phyloP scores from a whole-genome alignment of 768 basidiomycete genomes.

The Phaffia australis region DNA sequence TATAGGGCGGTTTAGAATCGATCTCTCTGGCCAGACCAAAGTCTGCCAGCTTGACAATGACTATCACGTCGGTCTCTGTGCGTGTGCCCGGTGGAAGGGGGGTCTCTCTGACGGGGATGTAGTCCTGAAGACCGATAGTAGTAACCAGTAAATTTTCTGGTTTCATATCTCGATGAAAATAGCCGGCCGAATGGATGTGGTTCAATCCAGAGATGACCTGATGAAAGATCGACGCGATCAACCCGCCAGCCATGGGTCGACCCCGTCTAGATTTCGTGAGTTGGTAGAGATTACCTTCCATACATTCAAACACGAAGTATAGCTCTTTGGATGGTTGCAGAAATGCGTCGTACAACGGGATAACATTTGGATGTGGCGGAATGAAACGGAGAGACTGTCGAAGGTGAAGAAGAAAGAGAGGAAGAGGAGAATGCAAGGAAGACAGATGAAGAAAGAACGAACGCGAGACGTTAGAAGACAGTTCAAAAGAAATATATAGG shows the following conservation, averaged over 20 bases:
- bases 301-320: slow-evolving; percentile 98
- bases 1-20: slow-evolving; percentile 78
- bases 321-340: slow-evolving; percentile 95
- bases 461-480: background rate
- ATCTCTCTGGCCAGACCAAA: slow-evolving; percentile 94
- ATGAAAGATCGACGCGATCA: slow-evolving; percentile 85
- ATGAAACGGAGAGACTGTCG: slow-evolving; percentile 82
- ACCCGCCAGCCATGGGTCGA: slow-evolving; percentile 87
- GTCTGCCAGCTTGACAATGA: slow-evolving; percentile 95
- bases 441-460: slow-evolving; percentile 10
- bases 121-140: slow-evolving; percentile 88
- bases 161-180: slow-evolving; percentile 99
- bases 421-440: slow-evolving; percentile 15
- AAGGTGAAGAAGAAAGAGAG: slow-evolving; percentile 19
- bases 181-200: slow-evolving; percentile 84
- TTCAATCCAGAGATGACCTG: slow-evolving; percentile 83
- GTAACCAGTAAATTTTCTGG: slow-evolving; percentile 98
- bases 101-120: slow-evolving; percentile 50
- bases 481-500: background rate
- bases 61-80: slow-evolving; percentile 84
- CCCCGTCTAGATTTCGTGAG: slow-evolving; percentile 95
- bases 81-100: slow-evolving; percentile 41
- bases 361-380: slow-evolving; percentile 90
- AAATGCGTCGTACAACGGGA: slow-evolving; percentile 98
- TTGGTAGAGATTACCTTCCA: slow-evolving; percentile 99